phyloP scores from a whole-genome alignment of 306 rosid genomes.

The Prunus salicina region DNA sequence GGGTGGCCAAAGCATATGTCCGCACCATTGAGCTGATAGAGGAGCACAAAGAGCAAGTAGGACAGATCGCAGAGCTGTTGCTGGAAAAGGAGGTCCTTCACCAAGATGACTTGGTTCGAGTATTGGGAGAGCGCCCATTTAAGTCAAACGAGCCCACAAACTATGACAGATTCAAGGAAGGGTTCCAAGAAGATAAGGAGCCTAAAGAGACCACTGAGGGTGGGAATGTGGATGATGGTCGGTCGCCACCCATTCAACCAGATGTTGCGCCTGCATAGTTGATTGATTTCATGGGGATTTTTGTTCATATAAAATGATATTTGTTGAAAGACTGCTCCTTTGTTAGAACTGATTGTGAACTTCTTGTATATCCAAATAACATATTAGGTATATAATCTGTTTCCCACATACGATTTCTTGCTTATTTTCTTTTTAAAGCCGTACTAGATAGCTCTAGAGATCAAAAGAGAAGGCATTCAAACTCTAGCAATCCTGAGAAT shows the following conservation, averaged over 20 bases:
- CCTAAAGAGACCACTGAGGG: conserved; percentile 11
- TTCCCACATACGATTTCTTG: background rate
- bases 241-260: background rate
- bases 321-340: background rate
- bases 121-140: conserved; percentile 42
- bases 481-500: too few relatives aligned
- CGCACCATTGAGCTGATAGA: conserved; percentile 31
- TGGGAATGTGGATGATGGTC: background rate
- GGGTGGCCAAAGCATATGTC: conserved; percentile 39
- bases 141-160: conserved; percentile 26
- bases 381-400: background rate
- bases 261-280: conserved; percentile 2
- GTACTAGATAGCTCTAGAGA: too few relatives aligned
- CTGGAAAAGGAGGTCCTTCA: conserved; percentile 46
- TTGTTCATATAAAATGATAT: background rate
- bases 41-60: conserved; percentile 35
- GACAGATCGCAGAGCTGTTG: conserved; percentile 36
- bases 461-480: too few relatives aligned
- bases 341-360: background rate
- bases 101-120: conserved; percentile 36
- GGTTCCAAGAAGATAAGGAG: conserved; percentile 28
- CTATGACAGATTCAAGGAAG: conserved; percentile 33
- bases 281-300: background rate
- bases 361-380: background rate
- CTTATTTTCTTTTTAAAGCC: background rate